Evolutionary conservation across 345 rosid species (phyloP), one percentile per base, ranked within the genome.

Genomic region (Stellera chamaejasme): DNA sequence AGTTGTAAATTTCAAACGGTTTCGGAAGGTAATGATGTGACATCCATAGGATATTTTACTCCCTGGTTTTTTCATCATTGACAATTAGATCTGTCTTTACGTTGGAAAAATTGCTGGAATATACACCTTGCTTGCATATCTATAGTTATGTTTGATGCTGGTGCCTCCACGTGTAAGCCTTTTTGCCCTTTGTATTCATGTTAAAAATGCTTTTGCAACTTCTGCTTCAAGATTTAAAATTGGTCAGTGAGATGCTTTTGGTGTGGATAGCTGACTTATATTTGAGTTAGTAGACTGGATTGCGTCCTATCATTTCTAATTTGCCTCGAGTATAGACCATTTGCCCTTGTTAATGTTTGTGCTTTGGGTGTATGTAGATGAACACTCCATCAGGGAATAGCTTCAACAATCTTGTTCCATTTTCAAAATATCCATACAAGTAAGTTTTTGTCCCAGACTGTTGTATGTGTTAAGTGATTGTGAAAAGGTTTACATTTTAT

Each of bases 401-500:
- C 80, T 92, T 92, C 77, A 56, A 62, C 76, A 86, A 58, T 74
- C 82, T 92, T 39, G 80, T 92, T 71, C 98, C 93, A 13, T 92
- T 84, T 56, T 82, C 97, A 1, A 88, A 78, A 72, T 72, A 75
- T 66, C 93, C 98, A 43, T 88, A 80, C 81, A 82, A 77, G 98
- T 91, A 72, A 74, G 76, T 62, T 45, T 55, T 43, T 55, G 11
- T 55, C 71, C 47, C 48, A 43, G 39, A 28, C 51, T 60, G 44
- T 10, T 58, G 43, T 41, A 10, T 27, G 14, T 1, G 10, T 5
- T 53, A 32, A 4, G 27, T 62, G 10, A 25, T 19, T 27, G 15
- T n/a, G 50, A 12, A 5, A 25, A n/a, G 50, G 23, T 43, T 59
- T 45, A 44, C 14, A 19, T 25, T 46, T 26, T 53, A 13, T 41